Evolutionary conservation across 495 filamentous ascomycete genomes (phyloP), one percentile per base, ranked within the genome.

Genomic region (Trichoderma gamsii): DNA sequence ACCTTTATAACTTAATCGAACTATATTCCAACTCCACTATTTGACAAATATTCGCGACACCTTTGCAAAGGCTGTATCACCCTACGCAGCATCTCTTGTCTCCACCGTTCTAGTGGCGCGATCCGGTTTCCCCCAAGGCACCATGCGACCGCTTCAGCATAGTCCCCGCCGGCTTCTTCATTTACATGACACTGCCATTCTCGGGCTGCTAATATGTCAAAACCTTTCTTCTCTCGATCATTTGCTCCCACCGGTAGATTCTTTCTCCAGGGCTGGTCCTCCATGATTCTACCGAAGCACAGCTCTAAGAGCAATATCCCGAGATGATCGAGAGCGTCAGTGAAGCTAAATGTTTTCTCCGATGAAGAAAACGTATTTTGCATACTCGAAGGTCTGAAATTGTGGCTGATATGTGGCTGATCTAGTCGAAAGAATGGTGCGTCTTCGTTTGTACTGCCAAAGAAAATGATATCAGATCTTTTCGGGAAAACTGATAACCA

Each of bases 341-440:
- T 76, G 8, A 82, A 68, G n/a, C 74, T 73, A 9, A 21, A 41
- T 4, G 9, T 12, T 4, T 65, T 65, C 9, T 27, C 41, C 7
- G 41, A 79, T 79, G 29, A 91, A 74, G 0, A 89, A 89, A 4
- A 90, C 86, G 11, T 88, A 82, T 72, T 86, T 87, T 66, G 82
- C 76, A 15, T 29, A 63, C 13, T 13, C 78, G 29, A 85, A 74
- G 21, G 78, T 76, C 4, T 76, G 68, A 41, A 68, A 29, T n/a
- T 66, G 67, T 3, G 64, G 68, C 25, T 80, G 72, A 43, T 81
- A 74, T 16, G 83, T 75, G 49, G 63, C 3, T 65, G 21, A 12
- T 65, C 63, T 9, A 65, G 63, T n/a, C 6, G 25, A 4, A 64
- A 15, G 15, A 43, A 21, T 2, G 35, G 7, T 15, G 35, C 12